Percentiles rank a stretch among this genome's conserved stretches.
Conservation (phyloP, 2,329 filamentous ascomycete genomes). For the Xylaria sp. region DNA sequence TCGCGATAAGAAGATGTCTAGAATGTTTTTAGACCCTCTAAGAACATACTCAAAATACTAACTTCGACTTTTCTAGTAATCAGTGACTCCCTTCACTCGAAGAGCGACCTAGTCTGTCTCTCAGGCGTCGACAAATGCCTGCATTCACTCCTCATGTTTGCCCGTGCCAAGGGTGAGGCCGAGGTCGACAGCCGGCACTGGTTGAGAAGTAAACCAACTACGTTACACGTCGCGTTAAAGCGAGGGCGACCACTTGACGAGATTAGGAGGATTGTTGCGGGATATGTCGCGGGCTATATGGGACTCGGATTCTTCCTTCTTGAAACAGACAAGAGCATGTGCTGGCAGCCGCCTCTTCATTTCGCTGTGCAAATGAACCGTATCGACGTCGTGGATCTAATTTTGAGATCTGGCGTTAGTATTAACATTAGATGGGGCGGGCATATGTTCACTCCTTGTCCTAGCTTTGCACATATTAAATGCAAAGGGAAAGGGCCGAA, state of each 20-base stretch:
- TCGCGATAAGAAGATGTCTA: neutral
- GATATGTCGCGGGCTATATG: neutral
- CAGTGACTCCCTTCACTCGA: neutral
- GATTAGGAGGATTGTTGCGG: neutral
- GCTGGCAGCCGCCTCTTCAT: neutral
- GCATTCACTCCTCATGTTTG: neutral
- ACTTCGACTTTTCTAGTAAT: neutral
- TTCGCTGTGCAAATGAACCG: conserved; percentile 19
- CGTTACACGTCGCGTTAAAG: neutral
- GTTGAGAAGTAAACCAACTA: neutral
- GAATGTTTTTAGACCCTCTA: neutral
- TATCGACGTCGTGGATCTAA: conserved; percentile 12
- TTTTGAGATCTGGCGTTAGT: neutral
- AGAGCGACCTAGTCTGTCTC: neutral
- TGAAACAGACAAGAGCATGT: neutral
- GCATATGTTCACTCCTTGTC: neutral
- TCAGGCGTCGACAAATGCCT: neutral
- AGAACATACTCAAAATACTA: neutral
- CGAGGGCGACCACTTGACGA: neutral
- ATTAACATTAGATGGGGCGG: conserved; percentile 10
- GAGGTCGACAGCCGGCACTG: no score
- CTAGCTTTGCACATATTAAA: neutral
- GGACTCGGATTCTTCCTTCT: neutral
- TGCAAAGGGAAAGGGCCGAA: neutral
- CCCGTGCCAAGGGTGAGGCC: neutral